These are phyloP conservation scores for Rutstroemia sp. DNA, from an alignment of 2,329 filamentous ascomycete genomes.

Conservation along the genomic window DNA sequence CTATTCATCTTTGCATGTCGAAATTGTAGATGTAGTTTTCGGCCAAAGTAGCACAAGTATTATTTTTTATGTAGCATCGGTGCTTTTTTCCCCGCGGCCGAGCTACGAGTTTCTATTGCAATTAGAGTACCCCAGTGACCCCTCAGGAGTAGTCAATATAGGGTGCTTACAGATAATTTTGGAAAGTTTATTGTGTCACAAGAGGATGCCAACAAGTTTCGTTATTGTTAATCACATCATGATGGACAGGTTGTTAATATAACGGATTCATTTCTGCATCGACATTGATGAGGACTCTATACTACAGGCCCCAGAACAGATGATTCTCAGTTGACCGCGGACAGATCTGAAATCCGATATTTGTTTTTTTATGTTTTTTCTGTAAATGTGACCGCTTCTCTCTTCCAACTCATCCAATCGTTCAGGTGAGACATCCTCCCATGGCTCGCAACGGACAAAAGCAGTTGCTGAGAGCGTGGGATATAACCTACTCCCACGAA, in stretches of 20 bases:
- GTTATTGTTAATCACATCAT: neutral
- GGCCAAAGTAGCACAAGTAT: neutral
- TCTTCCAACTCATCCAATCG: neutral
- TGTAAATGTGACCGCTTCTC: neutral
- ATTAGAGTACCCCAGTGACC: too few species aligned
- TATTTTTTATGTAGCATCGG: slow-evolving; percentile 1
- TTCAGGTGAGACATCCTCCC: neutral
- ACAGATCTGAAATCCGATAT: slow-evolving; percentile 5
- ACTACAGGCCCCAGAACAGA: neutral
- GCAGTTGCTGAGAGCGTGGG: too few species aligned
- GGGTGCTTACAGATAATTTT: neutral
- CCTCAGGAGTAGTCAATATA: neutral
- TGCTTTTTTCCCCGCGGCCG: slow-evolving; percentile 1
- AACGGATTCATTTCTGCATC: slow-evolving; percentile 9
- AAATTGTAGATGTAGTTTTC: neutral
- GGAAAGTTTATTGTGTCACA: too few species aligned
- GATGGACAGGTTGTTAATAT: neutral
- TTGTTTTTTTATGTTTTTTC: slow-evolving; percentile 8
- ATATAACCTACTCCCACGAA: too few species aligned
- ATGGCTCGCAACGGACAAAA: too few species aligned
- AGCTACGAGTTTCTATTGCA: neutral
- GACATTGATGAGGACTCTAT: neutral
- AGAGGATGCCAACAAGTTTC: neutral
- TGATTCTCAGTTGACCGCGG: neutral
- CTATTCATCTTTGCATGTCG: slow-evolving; percentile 25